Evolutionary conservation across 2,329 filamentous ascomycete species (phyloP).

Genomic region (Sporothrix protearum): DNA sequence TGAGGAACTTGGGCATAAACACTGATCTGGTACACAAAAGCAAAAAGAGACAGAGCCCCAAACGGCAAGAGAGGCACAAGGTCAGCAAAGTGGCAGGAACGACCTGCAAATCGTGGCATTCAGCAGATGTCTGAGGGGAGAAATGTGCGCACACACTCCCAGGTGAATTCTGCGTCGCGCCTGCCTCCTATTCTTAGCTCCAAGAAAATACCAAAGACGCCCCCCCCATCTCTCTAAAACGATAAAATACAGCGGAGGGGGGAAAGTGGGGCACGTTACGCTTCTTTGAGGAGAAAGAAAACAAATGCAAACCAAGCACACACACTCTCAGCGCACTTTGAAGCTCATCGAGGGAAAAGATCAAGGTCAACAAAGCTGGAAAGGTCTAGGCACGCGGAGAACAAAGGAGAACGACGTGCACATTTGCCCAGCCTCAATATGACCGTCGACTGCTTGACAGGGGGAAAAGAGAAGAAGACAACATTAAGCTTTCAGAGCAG

Average conservation of each 20-base stretch:
- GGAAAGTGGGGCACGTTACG: constrained; percentile 13
- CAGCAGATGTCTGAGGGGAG: not conserved
- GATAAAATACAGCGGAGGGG: constrained; percentile 2
- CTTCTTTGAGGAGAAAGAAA: constrained; percentile 19
- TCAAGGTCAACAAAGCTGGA: not conserved
- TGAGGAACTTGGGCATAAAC: not conserved
- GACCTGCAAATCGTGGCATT: not conserved
- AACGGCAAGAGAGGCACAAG: not conserved
- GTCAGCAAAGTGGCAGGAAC: constrained; percentile 15
- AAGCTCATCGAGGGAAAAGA: not conserved
- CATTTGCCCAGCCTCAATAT: not conserved
- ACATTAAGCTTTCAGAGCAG: constrained; percentile 17
- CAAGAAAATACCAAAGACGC: constrained; percentile 4
- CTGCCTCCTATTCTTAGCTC: constrained; percentile 22
- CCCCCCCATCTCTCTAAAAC: constrained; percentile 13
- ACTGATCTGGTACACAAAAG: not conserved
- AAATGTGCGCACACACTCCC: constrained; percentile 14
- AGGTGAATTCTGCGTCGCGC: constrained; percentile 6
- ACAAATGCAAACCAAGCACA: constrained; percentile 2
- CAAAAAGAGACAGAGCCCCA: not conserved
- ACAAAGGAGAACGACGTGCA: constrained; percentile 1
- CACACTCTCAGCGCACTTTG: not conserved
- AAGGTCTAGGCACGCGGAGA: not conserved
- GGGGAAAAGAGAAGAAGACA: not conserved
- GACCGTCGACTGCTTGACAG: not conserved